Percentiles rank a stretch among this genome's conserved stretches.
Conservation (phyloP, 169 alveolate species). For the Fabrea salina region DNA sequence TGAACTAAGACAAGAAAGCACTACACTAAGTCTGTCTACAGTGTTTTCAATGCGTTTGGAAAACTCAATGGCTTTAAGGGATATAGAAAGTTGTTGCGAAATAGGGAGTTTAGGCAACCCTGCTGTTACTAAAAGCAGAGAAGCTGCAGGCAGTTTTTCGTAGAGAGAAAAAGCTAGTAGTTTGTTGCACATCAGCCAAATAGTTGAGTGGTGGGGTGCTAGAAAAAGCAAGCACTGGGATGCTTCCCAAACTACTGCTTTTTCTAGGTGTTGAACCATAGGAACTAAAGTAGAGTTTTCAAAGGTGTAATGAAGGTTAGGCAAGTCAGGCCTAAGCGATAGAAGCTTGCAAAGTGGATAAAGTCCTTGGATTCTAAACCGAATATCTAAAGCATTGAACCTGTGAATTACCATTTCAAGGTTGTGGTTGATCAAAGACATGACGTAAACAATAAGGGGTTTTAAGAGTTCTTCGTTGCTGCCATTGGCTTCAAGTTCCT, state of each 20-base stretch:
- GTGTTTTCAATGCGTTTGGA: neutral
- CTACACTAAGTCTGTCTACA: slow-evolving; percentile 6
- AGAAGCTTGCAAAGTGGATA: slow-evolving; percentile 6
- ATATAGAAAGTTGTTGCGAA: neutral
- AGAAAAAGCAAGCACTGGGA: neutral
- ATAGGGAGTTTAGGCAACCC: neutral
- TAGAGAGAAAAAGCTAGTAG: neutral
- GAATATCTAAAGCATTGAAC: neutral
- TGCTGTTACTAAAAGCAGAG: slow-evolving; percentile 5
- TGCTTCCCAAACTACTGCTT: slow-evolving; percentile 26
- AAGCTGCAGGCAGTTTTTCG: neutral
- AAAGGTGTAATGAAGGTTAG: neutral
- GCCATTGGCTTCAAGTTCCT: slow-evolving; percentile 26
- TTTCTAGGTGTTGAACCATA: neutral
- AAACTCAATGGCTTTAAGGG: neutral
- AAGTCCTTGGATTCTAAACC: neutral
- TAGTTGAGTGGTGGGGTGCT: neutral
- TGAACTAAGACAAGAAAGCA: neutral
- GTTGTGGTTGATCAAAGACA: neutral
- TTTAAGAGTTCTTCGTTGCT: neutral
- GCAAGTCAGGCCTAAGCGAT: neutral
- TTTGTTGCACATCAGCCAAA: slow-evolving; percentile 25
- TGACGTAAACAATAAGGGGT: neutral
- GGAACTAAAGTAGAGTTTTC: neutral
- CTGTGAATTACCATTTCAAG: neutral